Evolutionary conservation across 805 yeast species (phyloP).

Genomic region (Candida rishiriensis): DNA sequence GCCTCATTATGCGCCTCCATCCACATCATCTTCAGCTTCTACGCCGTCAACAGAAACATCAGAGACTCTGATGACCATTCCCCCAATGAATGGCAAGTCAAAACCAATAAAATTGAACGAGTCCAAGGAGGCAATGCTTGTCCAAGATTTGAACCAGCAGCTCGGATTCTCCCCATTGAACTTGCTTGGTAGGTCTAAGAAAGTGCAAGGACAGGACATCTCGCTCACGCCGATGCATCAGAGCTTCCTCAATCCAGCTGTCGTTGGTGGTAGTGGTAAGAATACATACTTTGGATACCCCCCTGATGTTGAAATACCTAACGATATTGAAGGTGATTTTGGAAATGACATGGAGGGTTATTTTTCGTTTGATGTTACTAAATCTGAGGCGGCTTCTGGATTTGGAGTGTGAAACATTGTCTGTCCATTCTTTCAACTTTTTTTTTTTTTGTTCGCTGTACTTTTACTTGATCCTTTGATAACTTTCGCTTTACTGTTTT

Average conservation of each 20-base stretch:
- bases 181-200: too few relatives aligned
- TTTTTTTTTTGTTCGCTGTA: background rate
- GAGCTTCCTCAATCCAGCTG: too few relatives aligned
- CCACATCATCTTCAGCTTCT: background rate
- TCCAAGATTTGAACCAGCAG: background rate
- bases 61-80: background rate
- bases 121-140: background rate
- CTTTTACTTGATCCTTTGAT: background rate
- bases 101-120: background rate
- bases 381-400: slow-evolving; percentile 12
- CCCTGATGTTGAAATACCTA: too few relatives aligned
- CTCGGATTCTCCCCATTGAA: too few relatives aligned
- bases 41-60: background rate
- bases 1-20: background rate
- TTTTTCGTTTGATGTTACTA: slow-evolving; percentile 22
- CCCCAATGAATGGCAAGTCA: too few relatives aligned
- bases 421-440: background rate
- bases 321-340: slow-evolving; percentile 3
- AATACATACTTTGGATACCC: too few relatives aligned
- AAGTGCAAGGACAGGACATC: too few relatives aligned
- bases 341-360: slow-evolving; percentile 12
- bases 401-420: background rate
- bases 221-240: too few relatives aligned
- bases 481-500: too few relatives aligned
- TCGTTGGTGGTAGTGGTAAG: too few relatives aligned